These are phyloP conservation scores for Phylloporus sp. DNA, from an alignment of 768 basidiomycete genomes.

Conservation along the genomic window DNA sequence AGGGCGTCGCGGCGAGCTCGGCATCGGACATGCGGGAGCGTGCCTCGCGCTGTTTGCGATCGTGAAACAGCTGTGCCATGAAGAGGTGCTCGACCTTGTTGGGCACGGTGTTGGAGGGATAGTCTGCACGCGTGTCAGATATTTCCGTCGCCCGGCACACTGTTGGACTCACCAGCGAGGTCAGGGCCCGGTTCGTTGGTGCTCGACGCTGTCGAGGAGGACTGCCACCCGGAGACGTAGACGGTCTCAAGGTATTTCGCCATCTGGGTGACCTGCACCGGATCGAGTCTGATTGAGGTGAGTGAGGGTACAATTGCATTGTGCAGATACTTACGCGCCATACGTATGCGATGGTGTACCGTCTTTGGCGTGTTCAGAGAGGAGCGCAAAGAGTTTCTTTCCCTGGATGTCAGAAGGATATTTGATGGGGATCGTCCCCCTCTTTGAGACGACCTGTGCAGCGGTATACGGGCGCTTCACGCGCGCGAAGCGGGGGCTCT, in stretches of 20 bases:
- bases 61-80: slow-evolving; percentile 98
- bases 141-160: too few relatives aligned
- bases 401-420: slow-evolving; percentile 84
- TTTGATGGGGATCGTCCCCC: slow-evolving; percentile 78
- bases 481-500: slow-evolving; percentile 85
- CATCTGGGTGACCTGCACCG: slow-evolving; percentile 98
- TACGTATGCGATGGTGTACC: slow-evolving; percentile 92
- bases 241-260: slow-evolving; percentile 97
- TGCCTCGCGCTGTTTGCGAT: slow-evolving; percentile 89
- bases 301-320: background rate
- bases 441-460: slow-evolving; percentile 88
- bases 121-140: slow-evolving; percentile 55
- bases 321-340: slow-evolving; percentile 76
- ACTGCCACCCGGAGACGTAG: slow-evolving; percentile 97
- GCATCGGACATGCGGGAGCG: slow-evolving; percentile 67
- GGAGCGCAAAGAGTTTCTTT: slow-evolving; percentile 79
- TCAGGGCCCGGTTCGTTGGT: slow-evolving; percentile 98
- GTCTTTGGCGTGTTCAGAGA: slow-evolving; percentile 71
- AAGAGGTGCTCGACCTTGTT: slow-evolving; percentile 99
- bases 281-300: slow-evolving; percentile 88
- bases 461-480: slow-evolving; percentile 92
- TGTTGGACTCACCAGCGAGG: slow-evolving; percentile 72
- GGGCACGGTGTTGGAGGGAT: slow-evolving; percentile 97
- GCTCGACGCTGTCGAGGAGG: slow-evolving; percentile 88
- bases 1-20: slow-evolving; percentile 66